Evolutionary conservation across 176 grass and related monocot genomes (phyloP).

Genomic region (Oryza brachyantha): DNA sequence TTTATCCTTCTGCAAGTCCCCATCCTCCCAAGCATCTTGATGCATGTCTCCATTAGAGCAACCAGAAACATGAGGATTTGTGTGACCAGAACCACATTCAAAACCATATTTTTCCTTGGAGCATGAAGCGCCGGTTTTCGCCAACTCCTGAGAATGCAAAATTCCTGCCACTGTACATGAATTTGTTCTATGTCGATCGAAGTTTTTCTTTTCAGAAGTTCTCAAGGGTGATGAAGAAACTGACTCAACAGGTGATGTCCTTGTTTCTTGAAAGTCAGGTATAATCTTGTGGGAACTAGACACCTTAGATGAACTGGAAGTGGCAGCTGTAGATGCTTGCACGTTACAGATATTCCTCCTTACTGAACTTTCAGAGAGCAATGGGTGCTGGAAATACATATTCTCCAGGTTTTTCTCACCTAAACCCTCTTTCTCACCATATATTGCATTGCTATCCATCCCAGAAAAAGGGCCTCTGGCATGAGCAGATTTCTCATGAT

Average conservation of each 20-base stretch:
- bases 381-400: constrained; percentile 20
- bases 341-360: constrained; percentile 30
- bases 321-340: constrained; percentile 41
- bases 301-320: constrained; percentile 66
- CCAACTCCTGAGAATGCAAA: constrained; percentile 28
- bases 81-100: constrained; percentile 31
- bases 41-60: constrained; percentile 17
- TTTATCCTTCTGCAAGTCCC: constrained; percentile 30
- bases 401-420: constrained; percentile 26
- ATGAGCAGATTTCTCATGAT: constrained; percentile 13
- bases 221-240: constrained; percentile 76
- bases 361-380: constrained; percentile 35
- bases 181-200: constrained; percentile 36
- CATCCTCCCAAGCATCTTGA: constrained; percentile 28
- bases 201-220: constrained; percentile 26
- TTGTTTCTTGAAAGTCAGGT: constrained; percentile 49
- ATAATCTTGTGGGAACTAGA: constrained; percentile 59
- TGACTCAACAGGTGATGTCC: constrained; percentile 70
- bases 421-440: constrained; percentile 41
- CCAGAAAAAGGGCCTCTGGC: constrained; percentile 19
- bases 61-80: constrained; percentile 27
- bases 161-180: constrained; percentile 33
- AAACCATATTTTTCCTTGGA: constrained; percentile 38
- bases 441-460: constrained; percentile 11
- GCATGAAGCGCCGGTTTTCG: constrained; percentile 23